Base-by-base conservation (phyloP, 2,329 filamentous ascomycete genomes). In the Fusarium devonianum region DNA sequence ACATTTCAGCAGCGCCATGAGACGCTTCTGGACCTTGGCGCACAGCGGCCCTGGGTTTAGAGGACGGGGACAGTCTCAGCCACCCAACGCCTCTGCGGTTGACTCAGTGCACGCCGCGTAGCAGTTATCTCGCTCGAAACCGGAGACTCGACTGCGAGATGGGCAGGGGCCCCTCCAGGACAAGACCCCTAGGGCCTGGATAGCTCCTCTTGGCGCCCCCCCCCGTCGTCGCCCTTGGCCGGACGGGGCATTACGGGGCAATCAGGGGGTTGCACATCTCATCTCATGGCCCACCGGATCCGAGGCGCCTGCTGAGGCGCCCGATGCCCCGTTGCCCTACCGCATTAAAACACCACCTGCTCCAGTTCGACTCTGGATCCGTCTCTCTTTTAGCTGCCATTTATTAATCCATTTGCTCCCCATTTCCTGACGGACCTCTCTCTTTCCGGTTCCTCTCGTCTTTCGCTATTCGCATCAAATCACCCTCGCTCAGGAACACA, bases 231-330 rank as follows among this genome's bases (percentile, higher is more conserved):
- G 37, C 46, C 57, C 48, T 57, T 57, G 54, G 38, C 53, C 37
- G 33, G 29, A 49, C 30, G 43, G 53, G 44, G 57, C 45, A 34
- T 48, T 54, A 64, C 54, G 61, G 61, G 56, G 28, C 30, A 18
- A 23, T 48, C 56, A 64, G 57, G 61, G 61, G 56, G 28, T 35
- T 22, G 25, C 4, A 4, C 23, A 25, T 26, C 23, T 45, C 57
- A 52, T 57, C 51, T 36, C n/a, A n/a, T 47, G 56, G 57, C 54
- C 59, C 59, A 60, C 56, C 37, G 43, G 26, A 46, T 43, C 59
- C 51, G 58, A 56, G 47, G 58, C 58, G 60, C 47, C 44, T 56
- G 39, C 36, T 49, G 41, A 47, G 43, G 53, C 35, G 39, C 26
- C n/a, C 33, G 35, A 36, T 47, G 18, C 30, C 47, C 40, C 43